Base-by-base conservation (phyloP, 169 alveolate species). In the Amoebophrya sp. region DNA sequence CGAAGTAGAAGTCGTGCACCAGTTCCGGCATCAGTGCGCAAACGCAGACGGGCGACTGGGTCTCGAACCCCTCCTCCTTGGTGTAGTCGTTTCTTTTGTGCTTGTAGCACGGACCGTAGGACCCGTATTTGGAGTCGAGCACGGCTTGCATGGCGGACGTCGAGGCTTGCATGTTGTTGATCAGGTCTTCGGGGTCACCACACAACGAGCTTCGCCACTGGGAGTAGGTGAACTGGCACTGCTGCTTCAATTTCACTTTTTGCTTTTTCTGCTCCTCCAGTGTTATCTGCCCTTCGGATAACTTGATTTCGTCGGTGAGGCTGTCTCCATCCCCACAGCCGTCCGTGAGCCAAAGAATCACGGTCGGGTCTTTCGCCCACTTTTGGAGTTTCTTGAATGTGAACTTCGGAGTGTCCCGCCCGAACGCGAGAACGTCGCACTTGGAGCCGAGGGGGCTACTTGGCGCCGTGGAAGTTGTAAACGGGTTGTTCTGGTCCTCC, bases 161-260 rank as follows among this genome's bases (percentile, higher is more conserved):
- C 7, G 12, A 7, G 7, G 83, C 83, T 7, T 25, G 35, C 7
- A 12, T 0, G 10, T 7, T 12, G 7, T n/a, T 66, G 32, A 66
- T n/a, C 83, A 66, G 35, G 83, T 66, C 83, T 25, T 66, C 83
- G 32, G 83, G 83, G 35, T 66, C 83, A 0, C 83, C 83, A 66
- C 83, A 66, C 83, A 66, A 7, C 32, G 32, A 7, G 10, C 35
- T 12, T 25, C 83, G 83, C 83, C 83, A 66, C 35, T 66, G 12
- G 83, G 32, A 7, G 35, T 66, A 66, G 35, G 83, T 66, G 35
- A 66, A 66, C 35, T 66, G 83, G 35, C 83, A 66, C 83, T 66
- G 83, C 83, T 66, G 83, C 83, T 66, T 18, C 83, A 66, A 2
- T n/a, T n/a, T n/a, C n/a, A n/a, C n/a, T n/a, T n/a, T n/a, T n/a